Conservation (phyloP, 306 rosid genomes). For the Quercus rubra region DNA sequence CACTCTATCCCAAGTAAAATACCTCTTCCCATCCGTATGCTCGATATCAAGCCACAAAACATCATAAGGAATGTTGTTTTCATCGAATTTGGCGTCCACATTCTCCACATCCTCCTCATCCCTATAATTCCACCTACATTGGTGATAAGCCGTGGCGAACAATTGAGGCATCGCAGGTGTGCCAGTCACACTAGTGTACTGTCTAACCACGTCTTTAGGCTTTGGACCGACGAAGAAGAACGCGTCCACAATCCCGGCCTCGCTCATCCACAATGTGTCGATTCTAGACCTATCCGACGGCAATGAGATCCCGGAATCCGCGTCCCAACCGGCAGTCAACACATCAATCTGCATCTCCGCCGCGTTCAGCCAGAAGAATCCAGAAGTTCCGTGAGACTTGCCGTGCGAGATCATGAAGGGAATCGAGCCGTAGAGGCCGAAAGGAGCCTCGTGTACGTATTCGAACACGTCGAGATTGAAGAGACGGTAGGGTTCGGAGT, state of each 20-base stretch:
- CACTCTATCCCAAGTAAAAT: conserved; percentile 79
- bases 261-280: conserved; percentile 94
- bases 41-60: conserved; percentile 98
- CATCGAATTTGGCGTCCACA: conserved; percentile 92
- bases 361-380: conserved; percentile 93
- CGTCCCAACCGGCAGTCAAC: conserved; percentile 83
- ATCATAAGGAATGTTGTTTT: conserved; percentile 87
- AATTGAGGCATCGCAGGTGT: conserved; percentile 74
- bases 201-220: conserved; percentile 81
- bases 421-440: conserved; percentile 84
- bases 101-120: conserved; percentile 92
- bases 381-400: conserved; percentile 56
- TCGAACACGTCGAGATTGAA: conserved; percentile 91
- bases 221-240: conserved; percentile 82
- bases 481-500: conserved; percentile 81
- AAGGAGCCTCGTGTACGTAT: conserved; percentile 76
- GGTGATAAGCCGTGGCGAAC: conserved; percentile 83
- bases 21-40: conserved; percentile 89
- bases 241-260: conserved; percentile 81
- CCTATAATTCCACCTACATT: conserved; percentile 93
- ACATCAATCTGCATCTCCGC: conserved; percentile 99
- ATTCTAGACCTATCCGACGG: conserved; percentile 65
- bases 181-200: conserved; percentile 81
- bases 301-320: conserved; percentile 55
- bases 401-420: conserved; percentile 97